Evolutionary conservation across 2,329 filamentous ascomycete species (phyloP).

Genomic region (Trichoderma sp.): DNA sequence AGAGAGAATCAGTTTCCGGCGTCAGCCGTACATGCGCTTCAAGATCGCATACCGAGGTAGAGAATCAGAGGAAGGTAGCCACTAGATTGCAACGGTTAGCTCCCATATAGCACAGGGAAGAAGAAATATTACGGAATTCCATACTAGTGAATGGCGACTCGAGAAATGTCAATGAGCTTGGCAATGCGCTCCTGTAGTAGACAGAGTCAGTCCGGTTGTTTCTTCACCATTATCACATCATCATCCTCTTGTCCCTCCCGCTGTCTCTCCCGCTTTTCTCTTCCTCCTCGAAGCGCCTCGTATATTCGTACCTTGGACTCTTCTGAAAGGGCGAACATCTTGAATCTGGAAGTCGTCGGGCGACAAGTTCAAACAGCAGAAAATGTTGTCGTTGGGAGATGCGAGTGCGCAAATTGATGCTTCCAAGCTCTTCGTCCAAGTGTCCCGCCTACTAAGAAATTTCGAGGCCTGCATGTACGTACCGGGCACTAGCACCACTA

Average conservation of each 20-base stretch:
- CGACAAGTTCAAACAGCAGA: background rate
- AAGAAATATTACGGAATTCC: conserved; percentile 32
- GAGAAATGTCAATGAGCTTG: conserved; percentile 91
- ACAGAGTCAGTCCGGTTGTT: conserved; percentile 14
- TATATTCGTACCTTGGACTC: conserved; percentile 77
- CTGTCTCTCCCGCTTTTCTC: background rate
- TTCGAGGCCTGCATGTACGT: conserved; percentile 17
- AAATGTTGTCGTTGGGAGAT: background rate
- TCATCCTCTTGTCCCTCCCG: background rate
- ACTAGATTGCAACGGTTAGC: conserved; percentile 51
- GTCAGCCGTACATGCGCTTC: conserved; percentile 2
- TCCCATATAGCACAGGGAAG: background rate
- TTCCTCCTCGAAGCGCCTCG: background rate
- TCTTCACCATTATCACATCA: background rate
- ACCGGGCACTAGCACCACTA: background rate
- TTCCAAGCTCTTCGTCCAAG: conserved; percentile 2
- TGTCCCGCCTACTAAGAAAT: conserved; percentile 16
- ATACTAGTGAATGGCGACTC: conserved; percentile 94
- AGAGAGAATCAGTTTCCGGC: conserved; percentile 28
- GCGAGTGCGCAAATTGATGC: conserved; percentile 16
- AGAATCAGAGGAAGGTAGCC: conserved; percentile 96
- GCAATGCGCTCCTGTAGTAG: conserved; percentile 83
- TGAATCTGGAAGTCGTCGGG: conserved; percentile 24
- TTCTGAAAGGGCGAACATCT: conserved; percentile 75
- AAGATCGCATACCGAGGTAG: conserved; percentile 73